Evolutionary conservation across 2,329 filamentous ascomycete species (phyloP).

Genomic region (Monilinia fructicola): DNA sequence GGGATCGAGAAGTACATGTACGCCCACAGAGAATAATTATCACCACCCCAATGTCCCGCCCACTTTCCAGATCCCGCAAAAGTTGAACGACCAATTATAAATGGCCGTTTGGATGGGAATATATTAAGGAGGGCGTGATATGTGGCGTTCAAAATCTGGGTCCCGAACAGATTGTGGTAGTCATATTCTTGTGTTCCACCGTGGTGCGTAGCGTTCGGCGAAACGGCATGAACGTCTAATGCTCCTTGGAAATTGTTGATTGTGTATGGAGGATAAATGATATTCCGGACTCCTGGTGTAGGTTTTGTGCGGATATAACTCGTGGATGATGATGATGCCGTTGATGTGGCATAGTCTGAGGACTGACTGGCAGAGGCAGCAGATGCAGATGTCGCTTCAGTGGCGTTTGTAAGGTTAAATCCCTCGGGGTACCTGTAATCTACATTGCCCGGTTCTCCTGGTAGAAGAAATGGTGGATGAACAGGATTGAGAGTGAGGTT

Average conservation of each 20-base stretch:
- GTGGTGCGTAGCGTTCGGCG: conserved; percentile 73
- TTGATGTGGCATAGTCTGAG: conserved; percentile 40
- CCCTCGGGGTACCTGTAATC: conserved; percentile 65
- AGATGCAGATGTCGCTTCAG: conserved; percentile 62
- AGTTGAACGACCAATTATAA: conserved; percentile 81
- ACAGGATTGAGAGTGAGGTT: conserved; percentile 67
- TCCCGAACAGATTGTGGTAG: conserved; percentile 76
- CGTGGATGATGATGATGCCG: conserved; percentile 37
- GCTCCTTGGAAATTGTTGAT: conserved; percentile 74
- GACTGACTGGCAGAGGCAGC: conserved; percentile 54
- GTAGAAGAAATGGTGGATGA: conserved; percentile 64
- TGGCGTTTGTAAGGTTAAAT: conserved; percentile 67
- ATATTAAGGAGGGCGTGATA: conserved; percentile 46
- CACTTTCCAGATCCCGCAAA: conserved; percentile 74
- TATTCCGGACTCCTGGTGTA: conserved; percentile 61
- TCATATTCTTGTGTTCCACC: conserved; percentile 77
- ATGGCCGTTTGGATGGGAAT: conserved; percentile 65
- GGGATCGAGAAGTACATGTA: conserved; percentile 77
- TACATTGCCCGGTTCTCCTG: conserved; percentile 61
- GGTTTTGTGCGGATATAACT: conserved; percentile 59
- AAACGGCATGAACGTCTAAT: conserved; percentile 69
- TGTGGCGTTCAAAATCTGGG: conserved; percentile 74
- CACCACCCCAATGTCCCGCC: conserved; percentile 80
- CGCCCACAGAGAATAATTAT: conserved; percentile 69
- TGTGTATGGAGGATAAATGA: conserved; percentile 74